These are phyloP conservation scores for Stagonosporopsis cucurbitacearum DNA, from an alignment of 2,329 filamentous ascomycete species.

Conservation along the genomic window DNA sequence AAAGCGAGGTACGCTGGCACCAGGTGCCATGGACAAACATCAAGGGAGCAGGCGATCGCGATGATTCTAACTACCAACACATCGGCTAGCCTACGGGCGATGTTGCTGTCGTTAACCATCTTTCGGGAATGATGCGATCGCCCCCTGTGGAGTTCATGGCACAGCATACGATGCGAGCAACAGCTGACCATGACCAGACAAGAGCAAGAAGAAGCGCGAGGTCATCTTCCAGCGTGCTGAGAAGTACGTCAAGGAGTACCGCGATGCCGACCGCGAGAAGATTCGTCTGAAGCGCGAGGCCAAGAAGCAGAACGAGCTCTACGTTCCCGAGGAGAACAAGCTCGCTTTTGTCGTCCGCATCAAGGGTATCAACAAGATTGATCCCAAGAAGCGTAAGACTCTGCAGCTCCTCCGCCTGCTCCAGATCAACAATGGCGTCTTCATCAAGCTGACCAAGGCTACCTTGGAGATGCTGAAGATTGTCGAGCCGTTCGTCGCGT, in stretches of 20 bases:
- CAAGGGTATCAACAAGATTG: conserved; percentile 99
- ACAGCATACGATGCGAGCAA: conserved; percentile 11
- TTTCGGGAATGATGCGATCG: conserved; percentile 89
- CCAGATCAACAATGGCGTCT: conserved; percentile 99
- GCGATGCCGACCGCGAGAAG: conserved; percentile 97
- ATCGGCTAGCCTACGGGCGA: conserved; percentile 94
- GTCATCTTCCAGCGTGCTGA: conserved; percentile 99
- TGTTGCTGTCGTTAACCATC: conserved; percentile 99
- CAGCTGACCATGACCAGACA: conserved; percentile 62
- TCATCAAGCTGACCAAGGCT: conserved; percentile 96
- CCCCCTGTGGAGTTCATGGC: conserved; percentile 33
- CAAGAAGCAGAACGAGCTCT: conserved; percentile 92
- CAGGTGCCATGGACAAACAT: conserved; percentile 19
- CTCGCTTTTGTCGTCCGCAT: conserved; percentile 98
- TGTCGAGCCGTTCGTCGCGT: conserved; percentile 98
- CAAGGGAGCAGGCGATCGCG: conserved; percentile 42
- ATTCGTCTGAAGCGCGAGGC: conserved; percentile 87
- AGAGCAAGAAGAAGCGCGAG: conserved; percentile 97
- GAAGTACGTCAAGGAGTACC: conserved; percentile 99
- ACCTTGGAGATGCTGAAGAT: conserved; percentile 96
- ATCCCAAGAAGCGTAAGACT: conserved; percentile 99
- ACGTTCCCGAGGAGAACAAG: conserved; percentile 93
- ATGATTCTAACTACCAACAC: conserved; percentile 89
- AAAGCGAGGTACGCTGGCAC: conserved; percentile 79
- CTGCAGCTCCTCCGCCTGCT: conserved; percentile 98